phyloP scores from a whole-genome alignment of 176 grass and related monocot species.

The Paspalum notatum region DNA sequence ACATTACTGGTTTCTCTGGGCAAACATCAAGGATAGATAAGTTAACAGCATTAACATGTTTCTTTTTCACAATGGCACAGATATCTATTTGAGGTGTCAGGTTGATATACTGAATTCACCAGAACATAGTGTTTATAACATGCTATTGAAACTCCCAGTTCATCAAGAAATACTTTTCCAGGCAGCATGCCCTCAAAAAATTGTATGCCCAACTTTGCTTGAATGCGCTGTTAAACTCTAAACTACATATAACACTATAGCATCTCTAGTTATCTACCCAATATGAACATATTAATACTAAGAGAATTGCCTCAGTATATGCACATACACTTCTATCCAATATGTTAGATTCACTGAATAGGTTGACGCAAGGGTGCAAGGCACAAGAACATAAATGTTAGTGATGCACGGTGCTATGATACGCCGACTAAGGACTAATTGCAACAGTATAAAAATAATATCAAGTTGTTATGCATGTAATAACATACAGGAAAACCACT shows the following conservation, averaged over 20 bases:
- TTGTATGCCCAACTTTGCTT: not conserved
- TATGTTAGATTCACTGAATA: constrained; percentile 1
- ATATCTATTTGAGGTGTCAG: not conserved
- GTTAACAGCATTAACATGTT: constrained; percentile 29
- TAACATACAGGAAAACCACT: constrained; percentile 27
- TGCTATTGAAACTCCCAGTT: not conserved
- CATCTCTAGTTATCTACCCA: not conserved
- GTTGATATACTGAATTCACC: not conserved
- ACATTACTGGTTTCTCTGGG: constrained; percentile 60
- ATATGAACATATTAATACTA: constrained; percentile 9
- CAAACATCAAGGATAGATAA: constrained; percentile 20
- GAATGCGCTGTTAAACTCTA: not conserved
- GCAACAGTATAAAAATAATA: not conserved
- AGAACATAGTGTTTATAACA: constrained; percentile 1
- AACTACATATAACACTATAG: not conserved
- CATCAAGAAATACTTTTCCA: constrained; percentile 6
- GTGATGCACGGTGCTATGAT: not conserved
- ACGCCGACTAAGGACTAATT: not conserved
- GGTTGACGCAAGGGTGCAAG: not conserved
- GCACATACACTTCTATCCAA: constrained; percentile 3
- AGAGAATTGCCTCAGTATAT: constrained; percentile 2
- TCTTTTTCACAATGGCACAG: not conserved
- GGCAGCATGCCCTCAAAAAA: not conserved
- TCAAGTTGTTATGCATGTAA: constrained; percentile 12
- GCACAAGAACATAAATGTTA: not conserved